Evolutionary conservation across 257 asterid genomes (phyloP).

Genomic region (Scutellaria galericulata): DNA sequence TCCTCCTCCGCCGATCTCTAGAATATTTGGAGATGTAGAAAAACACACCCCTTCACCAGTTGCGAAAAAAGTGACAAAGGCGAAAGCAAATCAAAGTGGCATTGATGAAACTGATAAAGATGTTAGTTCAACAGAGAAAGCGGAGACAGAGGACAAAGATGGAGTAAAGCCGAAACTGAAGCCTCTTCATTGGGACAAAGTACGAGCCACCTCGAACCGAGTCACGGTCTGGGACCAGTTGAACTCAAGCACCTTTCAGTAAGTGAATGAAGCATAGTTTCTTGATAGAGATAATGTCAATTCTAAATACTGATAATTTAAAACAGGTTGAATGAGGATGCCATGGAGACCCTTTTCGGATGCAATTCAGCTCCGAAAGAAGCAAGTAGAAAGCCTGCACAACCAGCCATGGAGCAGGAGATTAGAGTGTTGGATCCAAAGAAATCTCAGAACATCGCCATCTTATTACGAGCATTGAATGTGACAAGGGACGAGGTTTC

Average conservation of each 20-base stretch:
- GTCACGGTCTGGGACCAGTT: conserved; percentile 97
- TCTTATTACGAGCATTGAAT: conserved; percentile 84
- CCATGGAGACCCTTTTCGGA: conserved; percentile 95
- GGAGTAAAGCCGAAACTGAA: conserved; percentile 80
- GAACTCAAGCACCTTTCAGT: conserved; percentile 95
- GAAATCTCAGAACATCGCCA: conserved; percentile 97
- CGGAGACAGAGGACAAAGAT: conserved; percentile 55
- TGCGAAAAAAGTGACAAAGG: conserved; percentile 38
- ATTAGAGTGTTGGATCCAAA: conserved; percentile 91
- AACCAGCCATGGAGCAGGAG: conserved; percentile 64
- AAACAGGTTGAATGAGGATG: conserved; percentile 85
- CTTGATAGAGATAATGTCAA: no score
- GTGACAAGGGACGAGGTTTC: conserved; percentile 91
- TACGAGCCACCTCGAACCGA: conserved; percentile 84
- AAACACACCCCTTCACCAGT: conserved; percentile 38
- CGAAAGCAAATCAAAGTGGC: conserved; percentile 42
- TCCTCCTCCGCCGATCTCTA: conserved; percentile 47
- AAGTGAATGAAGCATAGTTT: conserved; percentile 40
- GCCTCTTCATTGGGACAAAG: conserved; percentile 99
- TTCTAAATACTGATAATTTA: not conserved
- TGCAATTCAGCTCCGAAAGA: conserved; percentile 69
- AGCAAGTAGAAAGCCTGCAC: conserved; percentile 51
- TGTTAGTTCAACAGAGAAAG: conserved; percentile 47
- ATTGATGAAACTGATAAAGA: conserved; percentile 37
- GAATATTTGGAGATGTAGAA: conserved; percentile 42